A percentile compares a stretch with the other conserved stretches of the same genome.
Evolutionary conservation across 768 basidiomycete genomes (phyloP).

Genomic region (Russula virescens): DNA sequence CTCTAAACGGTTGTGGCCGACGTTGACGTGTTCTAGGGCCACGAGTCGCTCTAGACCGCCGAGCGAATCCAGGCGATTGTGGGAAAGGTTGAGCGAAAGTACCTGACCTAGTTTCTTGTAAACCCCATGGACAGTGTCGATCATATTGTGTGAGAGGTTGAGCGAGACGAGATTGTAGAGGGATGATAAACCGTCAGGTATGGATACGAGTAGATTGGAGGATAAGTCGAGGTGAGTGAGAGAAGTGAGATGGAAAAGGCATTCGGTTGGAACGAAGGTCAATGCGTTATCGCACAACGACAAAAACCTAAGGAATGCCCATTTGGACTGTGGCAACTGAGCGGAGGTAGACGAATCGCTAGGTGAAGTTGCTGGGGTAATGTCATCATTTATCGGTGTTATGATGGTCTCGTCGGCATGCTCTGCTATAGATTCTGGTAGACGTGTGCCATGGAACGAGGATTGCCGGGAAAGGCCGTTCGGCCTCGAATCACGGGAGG

Average conservation of each 20-base stretch:
- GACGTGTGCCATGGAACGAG: conserved; percentile 44
- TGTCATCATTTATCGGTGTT: conserved; percentile 23
- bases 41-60: conserved; percentile 89
- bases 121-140: conserved; percentile 89
- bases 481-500: conserved; percentile 41
- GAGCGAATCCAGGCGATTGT: conserved; percentile 89
- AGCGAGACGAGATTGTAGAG: conserved; percentile 83
- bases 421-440: conserved; percentile 57
- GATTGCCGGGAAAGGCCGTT: conserved; percentile 37
- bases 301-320: conserved; percentile 71
- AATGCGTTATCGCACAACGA: conserved; percentile 75
- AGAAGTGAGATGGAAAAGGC: conserved; percentile 61
- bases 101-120: conserved; percentile 77
- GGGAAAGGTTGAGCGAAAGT: conserved; percentile 69
- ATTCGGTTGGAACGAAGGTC: conserved; percentile 69
- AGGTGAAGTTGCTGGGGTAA: conserved; percentile 17
- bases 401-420: conserved; percentile 34
- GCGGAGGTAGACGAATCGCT: conserved; percentile 28
- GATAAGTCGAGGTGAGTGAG: conserved; percentile 85
- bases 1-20: conserved; percentile 71
- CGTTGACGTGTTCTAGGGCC: conserved; percentile 79
- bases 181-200: conserved; percentile 69
- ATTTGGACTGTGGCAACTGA: conserved; percentile 54
- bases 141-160: conserved; percentile 96
- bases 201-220: conserved; percentile 82